Evolutionary conservation across 352 stramenopile species (phyloP).

Genomic region (Phytophthora capsici): DNA sequence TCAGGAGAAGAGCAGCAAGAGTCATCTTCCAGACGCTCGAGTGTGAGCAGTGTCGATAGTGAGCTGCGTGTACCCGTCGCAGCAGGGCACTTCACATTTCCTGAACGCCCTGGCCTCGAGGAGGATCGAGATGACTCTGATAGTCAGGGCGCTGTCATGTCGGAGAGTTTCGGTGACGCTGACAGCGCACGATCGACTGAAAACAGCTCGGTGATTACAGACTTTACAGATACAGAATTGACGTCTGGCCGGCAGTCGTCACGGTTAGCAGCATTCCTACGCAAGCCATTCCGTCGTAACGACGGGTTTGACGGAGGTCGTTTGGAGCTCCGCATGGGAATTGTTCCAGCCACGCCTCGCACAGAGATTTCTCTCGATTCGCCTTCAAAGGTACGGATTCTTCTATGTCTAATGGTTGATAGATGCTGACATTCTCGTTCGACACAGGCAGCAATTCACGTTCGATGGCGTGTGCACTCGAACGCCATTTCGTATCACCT

Average conservation of each 20-base stretch:
- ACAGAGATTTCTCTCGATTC: conserved; percentile 60
- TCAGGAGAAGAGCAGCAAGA: conserved; percentile 34
- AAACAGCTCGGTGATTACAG: conserved; percentile 73
- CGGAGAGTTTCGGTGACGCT: conserved; percentile 78
- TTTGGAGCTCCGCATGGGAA: conserved; percentile 49
- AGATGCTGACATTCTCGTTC: background rate
- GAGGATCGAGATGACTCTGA: conserved; percentile 72
- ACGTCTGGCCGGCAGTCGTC: conserved; percentile 61
- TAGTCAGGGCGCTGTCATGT: conserved; percentile 74
- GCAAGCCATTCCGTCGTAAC: conserved; percentile 69
- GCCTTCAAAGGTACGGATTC: conserved; percentile 56
- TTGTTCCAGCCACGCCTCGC: conserved; percentile 52
- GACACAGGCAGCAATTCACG: conserved; percentile 64
- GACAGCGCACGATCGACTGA: conserved; percentile 75
- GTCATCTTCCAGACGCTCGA: conserved; percentile 26
- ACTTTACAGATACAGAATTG: conserved; percentile 59
- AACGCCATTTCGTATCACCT: conserved; percentile 66
- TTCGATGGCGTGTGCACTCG: conserved; percentile 61
- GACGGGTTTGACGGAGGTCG: conserved; percentile 59
- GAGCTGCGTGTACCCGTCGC: conserved; percentile 28
- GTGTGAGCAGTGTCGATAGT: conserved; percentile 29
- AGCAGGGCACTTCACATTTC: conserved; percentile 41
- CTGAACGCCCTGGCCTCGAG: conserved; percentile 36
- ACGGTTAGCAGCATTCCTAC: conserved; percentile 63
- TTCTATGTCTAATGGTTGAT: background rate